Conservation (phyloP, 495 filamentous ascomycete species). For the Penicillium cinerascens region DNA sequence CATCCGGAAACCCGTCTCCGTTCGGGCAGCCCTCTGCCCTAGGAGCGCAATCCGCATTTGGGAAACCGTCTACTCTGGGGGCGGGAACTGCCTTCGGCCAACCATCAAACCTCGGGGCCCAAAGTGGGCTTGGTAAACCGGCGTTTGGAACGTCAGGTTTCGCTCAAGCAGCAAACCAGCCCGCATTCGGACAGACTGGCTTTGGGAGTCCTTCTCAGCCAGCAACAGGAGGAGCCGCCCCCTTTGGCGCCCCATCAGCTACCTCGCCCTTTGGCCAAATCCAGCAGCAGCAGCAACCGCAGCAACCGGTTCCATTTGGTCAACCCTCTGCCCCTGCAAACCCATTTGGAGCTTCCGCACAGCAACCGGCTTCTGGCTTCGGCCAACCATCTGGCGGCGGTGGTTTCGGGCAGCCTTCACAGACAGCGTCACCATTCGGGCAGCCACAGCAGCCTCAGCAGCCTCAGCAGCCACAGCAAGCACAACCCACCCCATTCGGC, state of each 20-base stretch:
- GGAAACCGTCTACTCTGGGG: slow-evolving; percentile 25
- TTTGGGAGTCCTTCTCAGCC: slow-evolving; percentile 32
- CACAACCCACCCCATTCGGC: slow-evolving; percentile 29
- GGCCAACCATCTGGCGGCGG: slow-evolving; percentile 17
- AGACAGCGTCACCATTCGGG: slow-evolving; percentile 13
- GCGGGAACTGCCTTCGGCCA: slow-evolving; percentile 25
- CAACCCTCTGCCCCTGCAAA: slow-evolving; percentile 28
- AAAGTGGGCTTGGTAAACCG: slow-evolving; percentile 16
- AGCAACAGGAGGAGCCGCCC: slow-evolving; percentile 10
- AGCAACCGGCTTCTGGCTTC: slow-evolving; percentile 21
- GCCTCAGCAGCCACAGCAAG: background rate
- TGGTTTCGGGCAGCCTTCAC: slow-evolving; percentile 28
- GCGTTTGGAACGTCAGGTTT: slow-evolving; percentile 22
- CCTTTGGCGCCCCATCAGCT: slow-evolving; percentile 20
- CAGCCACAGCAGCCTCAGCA: slow-evolving; percentile 11
- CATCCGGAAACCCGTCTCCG: slow-evolving; percentile 26
- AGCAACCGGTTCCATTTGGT: slow-evolving; percentile 29
- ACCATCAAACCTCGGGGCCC: slow-evolving; percentile 7
- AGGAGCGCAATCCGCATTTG: slow-evolving; percentile 18
- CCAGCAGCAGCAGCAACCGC: slow-evolving; percentile 26
- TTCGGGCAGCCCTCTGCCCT: slow-evolving; percentile 32
- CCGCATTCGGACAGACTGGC: slow-evolving; percentile 28
- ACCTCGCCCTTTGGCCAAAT: slow-evolving; percentile 38
- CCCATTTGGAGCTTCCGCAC: slow-evolving; percentile 24
- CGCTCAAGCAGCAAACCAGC: slow-evolving; percentile 7